Conservation (phyloP, 345 rosid genomes). For the Alliaria petiolata region DNA sequence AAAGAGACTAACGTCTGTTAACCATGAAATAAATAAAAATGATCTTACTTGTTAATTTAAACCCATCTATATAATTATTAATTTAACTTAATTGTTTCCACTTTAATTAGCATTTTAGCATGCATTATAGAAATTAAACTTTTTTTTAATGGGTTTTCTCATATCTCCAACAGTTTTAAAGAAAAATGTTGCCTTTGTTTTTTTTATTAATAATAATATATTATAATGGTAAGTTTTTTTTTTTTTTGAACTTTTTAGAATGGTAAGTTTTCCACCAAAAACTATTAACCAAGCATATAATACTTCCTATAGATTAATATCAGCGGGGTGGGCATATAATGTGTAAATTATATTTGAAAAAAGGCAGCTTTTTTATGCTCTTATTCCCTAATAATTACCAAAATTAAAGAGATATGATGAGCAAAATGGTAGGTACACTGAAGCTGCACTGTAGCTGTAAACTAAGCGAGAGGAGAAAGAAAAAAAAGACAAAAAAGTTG, state of each 20-base stretch:
- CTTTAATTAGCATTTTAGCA: too few relatives aligned
- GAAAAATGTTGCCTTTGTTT: too few relatives aligned
- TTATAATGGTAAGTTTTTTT: too few relatives aligned
- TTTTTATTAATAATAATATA: too few relatives aligned
- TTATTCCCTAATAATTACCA: conserved; percentile 35
- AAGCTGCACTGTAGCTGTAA: conserved; percentile 32
- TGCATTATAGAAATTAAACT: too few relatives aligned
- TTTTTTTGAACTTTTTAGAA: too few relatives aligned
- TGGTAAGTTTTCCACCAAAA: not conserved
- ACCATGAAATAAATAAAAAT: not conserved
- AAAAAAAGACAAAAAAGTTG: conserved; percentile 18
- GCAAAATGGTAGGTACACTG: conserved; percentile 23
- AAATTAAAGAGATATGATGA: conserved; percentile 31
- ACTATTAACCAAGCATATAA: not conserved
- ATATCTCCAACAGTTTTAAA: too few relatives aligned
- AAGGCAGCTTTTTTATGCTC: conserved; percentile 22
- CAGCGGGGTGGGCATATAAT: conserved; percentile 18
- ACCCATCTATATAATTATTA: not conserved
- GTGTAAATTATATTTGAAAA: not conserved
- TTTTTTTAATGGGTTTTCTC: too few relatives aligned
- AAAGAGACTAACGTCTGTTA: not conserved
- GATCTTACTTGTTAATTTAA: not conserved
- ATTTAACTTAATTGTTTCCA: not conserved
- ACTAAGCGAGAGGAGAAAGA: not conserved
- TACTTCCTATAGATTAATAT: not conserved